Conservation (phyloP, 1,284 basidiomycete genomes). For the Apiotrichum gamsii region DNA sequence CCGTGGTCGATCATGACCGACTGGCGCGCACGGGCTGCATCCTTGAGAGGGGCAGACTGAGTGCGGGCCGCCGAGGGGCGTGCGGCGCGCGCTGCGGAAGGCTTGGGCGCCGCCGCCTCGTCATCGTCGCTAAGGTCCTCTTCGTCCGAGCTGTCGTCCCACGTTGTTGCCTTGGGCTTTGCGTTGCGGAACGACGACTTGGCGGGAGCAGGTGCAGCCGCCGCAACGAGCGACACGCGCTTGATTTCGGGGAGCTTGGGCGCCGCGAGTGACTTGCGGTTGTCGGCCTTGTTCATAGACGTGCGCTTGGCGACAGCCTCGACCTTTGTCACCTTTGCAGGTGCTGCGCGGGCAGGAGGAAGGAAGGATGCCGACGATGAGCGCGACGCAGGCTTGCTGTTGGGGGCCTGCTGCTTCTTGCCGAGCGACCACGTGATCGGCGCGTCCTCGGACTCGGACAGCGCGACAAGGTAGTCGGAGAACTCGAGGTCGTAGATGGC, state of each 20-base stretch:
- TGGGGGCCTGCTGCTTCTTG: background rate
- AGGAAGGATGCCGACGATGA: background rate
- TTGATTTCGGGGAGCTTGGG: background rate
- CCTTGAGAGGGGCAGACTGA: conserved; percentile 4
- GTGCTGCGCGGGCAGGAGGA: background rate
- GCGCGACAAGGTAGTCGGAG: conserved; percentile 31
- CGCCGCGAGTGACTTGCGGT: background rate
- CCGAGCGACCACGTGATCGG: conserved; percentile 2
- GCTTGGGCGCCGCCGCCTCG: conserved; percentile 7
- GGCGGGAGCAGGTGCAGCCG: background rate
- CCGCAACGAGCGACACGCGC: background rate
- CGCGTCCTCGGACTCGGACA: conserved; percentile 26
- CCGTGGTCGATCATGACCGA: conserved; percentile 16
- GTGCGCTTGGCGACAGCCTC: background rate
- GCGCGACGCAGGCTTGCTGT: too few relatives aligned
- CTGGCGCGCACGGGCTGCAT: conserved; percentile 23
- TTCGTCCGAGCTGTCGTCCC: conserved; percentile 20
- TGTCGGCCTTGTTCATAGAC: background rate
- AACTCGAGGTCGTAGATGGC: conserved; percentile 42
- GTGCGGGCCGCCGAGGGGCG: background rate
- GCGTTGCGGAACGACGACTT: conserved; percentile 12
- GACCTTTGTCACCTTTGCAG: background rate
- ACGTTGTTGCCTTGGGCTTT: conserved; percentile 5
- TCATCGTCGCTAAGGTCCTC: conserved; percentile 15
- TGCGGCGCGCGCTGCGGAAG: background rate